Evolutionary conservation across 306 rosid species (phyloP).

Genomic region (Begonia masoniana): DNA sequence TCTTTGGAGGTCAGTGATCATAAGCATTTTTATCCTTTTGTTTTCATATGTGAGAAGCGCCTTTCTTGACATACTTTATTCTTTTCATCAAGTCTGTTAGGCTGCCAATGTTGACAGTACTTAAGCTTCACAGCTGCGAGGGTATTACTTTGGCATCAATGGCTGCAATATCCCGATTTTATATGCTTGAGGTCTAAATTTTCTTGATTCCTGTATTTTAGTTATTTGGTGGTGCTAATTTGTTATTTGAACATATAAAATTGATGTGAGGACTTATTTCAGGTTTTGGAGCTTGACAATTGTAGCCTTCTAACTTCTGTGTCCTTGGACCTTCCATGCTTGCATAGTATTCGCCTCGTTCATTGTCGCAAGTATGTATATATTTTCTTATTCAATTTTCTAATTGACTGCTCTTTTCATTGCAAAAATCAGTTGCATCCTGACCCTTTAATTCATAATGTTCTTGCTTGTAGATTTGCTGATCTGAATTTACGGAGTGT

Average conservation of each 20-base stretch:
- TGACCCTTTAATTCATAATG: background rate
- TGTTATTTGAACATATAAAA: slow-evolving; percentile 7
- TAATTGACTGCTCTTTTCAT: too few relatives aligned
- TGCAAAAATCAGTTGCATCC: background rate
- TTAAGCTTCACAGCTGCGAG: slow-evolving; percentile 86
- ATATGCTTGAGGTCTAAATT: slow-evolving; percentile 63
- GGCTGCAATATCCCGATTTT: slow-evolving; percentile 64
- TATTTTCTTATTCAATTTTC: background rate
- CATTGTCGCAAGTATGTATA: slow-evolving; percentile 89
- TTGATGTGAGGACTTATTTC: slow-evolving; percentile 14
- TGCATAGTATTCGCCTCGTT: slow-evolving; percentile 75
- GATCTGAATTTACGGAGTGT: slow-evolving; percentile 61
- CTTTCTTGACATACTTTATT: slow-evolving; percentile 26
- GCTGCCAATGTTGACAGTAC: slow-evolving; percentile 70
- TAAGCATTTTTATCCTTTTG: background rate
- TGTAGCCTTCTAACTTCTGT: slow-evolving; percentile 83
- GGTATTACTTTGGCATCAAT: slow-evolving; percentile 97
- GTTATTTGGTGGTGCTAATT: background rate
- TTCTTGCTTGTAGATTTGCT: slow-evolving; percentile 33
- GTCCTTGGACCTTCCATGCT: slow-evolving; percentile 66
- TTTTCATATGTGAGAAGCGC: background rate
- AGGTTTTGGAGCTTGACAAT: slow-evolving; percentile 97
- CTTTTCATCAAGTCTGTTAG: slow-evolving; percentile 66
- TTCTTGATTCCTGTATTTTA: slow-evolving; percentile 5
- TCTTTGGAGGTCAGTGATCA: slow-evolving; percentile 65